These are phyloP conservation scores for Alliaria petiolata DNA, from an alignment of 345 rosid genomes.

Conservation along the genomic window DNA sequence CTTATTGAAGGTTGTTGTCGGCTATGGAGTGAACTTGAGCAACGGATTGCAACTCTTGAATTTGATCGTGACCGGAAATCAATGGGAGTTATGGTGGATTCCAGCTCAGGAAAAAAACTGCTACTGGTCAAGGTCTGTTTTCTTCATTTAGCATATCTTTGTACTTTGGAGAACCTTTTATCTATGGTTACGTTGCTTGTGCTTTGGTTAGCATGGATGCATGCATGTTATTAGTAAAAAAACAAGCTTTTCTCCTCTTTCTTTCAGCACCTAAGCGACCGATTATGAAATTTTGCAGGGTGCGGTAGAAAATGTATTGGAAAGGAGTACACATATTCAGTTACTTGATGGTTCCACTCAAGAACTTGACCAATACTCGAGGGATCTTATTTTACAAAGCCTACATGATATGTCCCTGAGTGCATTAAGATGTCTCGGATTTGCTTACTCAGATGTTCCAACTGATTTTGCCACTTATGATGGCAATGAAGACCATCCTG, in stretches of 20 bases:
- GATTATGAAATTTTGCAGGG: conserved; percentile 54
- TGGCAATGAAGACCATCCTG: conserved; percentile 91
- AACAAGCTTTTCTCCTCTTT: not conserved
- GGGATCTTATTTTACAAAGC: conserved; percentile 51
- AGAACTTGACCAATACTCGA: conserved; percentile 57
- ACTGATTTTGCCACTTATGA: conserved; percentile 61
- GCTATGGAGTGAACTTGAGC: conserved; percentile 64
- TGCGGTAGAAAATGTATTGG: conserved; percentile 86
- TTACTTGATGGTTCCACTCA: conserved; percentile 67
- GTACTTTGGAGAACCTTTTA: not conserved
- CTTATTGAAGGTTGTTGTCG: conserved; percentile 56
- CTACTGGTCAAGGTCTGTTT: conserved; percentile 74
- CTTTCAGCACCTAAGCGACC: not conserved
- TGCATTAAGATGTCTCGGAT: conserved; percentile 87
- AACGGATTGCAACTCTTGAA: conserved; percentile 90
- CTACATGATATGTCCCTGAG: conserved; percentile 69
- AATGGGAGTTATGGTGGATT: conserved; percentile 94
- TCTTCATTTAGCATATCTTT: too few species aligned
- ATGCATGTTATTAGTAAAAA: not conserved
- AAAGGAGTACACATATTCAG: conserved; percentile 75
- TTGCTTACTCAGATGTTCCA: conserved; percentile 64
- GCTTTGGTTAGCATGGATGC: not conserved
- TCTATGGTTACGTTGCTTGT: not conserved
- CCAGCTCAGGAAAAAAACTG: conserved; percentile 62
- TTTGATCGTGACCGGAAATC: conserved; percentile 91